Base-by-base conservation (phyloP, 2,329 filamentous ascomycete genomes). In the Botrytis sinoallii region DNA sequence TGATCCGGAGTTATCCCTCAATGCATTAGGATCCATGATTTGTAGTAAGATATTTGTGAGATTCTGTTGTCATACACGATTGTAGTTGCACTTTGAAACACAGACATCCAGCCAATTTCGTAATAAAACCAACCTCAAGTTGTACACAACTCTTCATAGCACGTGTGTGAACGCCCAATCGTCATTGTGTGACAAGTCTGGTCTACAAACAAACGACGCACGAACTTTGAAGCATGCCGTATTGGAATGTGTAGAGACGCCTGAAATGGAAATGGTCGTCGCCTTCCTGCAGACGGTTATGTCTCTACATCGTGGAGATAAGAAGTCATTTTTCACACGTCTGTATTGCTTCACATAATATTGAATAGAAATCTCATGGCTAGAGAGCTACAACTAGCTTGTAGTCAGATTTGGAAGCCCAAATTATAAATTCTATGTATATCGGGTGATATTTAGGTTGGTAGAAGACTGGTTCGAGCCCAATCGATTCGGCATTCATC, bases 111-210 rank as follows among this genome's bases (percentile, higher is more conserved):
- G 55, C 10, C 44, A 71, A 29, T 40, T 48, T 46, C n/a, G 32
- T 65, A 14, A 9, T 32, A 22, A 52, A 46, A 42, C 18, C 59
- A 55, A 32, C 69, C 69, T 65, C 42, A 32, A 32, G 44, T 65
- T 52, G 25, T 42, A 71, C 69, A 64, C 7, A 16, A 16, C 9
- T 46, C 32, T 46, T 42, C 29, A 8, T 44, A 55, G 59, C 59
- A 71, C 35, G 35, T 71, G 44, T 65, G 38, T 71, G 25, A 12
- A 55, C 38, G 59, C 69, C 22, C n/a, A 40, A 52, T 66, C 59
- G 16, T 29, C 12, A 65, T 40, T 55, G 10, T 65, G 48, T 57
- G n/a, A 22, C n/a, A 69, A 18, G 10, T 69, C 6, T 44, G 38
- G 38, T 32, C 16, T 59, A 22, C n/a, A 10, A 8, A 40, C 42